Evolutionary conservation across 768 basidiomycete genomes (phyloP).

Genomic region (Russula ochroleuca): DNA sequence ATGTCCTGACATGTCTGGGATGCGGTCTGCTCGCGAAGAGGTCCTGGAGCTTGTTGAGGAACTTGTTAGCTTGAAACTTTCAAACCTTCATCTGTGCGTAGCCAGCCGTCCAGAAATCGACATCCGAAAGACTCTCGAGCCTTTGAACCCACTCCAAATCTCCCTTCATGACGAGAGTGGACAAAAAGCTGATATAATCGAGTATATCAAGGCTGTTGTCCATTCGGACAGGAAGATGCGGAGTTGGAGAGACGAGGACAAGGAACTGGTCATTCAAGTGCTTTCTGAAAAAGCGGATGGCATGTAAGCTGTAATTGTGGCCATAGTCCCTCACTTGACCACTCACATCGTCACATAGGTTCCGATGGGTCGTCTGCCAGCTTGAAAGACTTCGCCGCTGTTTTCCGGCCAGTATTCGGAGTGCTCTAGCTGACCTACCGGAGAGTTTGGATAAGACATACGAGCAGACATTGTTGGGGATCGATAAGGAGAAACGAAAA

Average conservation of each 20-base stretch:
- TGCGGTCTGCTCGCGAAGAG: background rate
- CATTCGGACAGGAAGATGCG: slow-evolving; percentile 5
- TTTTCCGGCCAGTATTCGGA: background rate
- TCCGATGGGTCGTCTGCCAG: background rate
- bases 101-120: background rate
- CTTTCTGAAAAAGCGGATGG: slow-evolving; percentile 12
- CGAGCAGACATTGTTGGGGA: background rate
- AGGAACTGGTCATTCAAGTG: background rate
- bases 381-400: background rate
- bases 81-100: background rate
- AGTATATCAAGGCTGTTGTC: background rate
- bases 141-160: background rate
- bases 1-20: background rate
- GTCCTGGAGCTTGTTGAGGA: background rate
- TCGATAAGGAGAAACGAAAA: background rate
- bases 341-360: background rate
- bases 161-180: background rate
- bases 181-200: background rate
- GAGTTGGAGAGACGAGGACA: slow-evolving; percentile 5
- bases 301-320: slow-evolving; percentile 1
- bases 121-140: background rate
- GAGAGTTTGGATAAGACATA: background rate
- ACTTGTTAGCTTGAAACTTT: background rate
- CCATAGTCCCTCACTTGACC: background rate
- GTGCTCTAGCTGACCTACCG: background rate